A percentile compares a stretch with the other conserved stretches of the same genome.
Evolutionary conservation across 129 eudicot species (phyloP).

Genomic region (Saussurea involucrata): DNA sequence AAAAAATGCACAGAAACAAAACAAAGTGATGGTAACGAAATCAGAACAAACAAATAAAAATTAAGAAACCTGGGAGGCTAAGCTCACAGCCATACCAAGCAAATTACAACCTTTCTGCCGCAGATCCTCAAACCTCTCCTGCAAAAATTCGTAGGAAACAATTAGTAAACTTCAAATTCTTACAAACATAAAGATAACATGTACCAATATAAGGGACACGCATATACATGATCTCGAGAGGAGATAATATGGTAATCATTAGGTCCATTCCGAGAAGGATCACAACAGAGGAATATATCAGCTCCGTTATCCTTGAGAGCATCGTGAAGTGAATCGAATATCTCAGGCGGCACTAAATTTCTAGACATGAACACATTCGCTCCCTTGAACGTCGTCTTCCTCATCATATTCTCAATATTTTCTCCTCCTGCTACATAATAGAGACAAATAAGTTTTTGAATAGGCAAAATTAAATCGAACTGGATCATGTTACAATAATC

Average conservation of each 20-base stretch:
- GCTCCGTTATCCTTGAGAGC: slow-evolving; percentile 88
- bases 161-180: neutral
- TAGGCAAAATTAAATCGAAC: neutral
- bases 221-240: slow-evolving; percentile 59
- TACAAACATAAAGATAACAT: neutral
- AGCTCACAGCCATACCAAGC: slow-evolving; percentile 55
- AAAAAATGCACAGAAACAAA: neutral
- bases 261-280: slow-evolving; percentile 77
- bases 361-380: slow-evolving; percentile 90
- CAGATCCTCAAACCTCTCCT: slow-evolving; percentile 74
- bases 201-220: neutral
- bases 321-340: slow-evolving; percentile 73
- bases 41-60: neutral
- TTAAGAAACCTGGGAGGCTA: slow-evolving; percentile 17
- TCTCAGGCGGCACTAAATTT: slow-evolving; percentile 85
- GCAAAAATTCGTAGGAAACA: neutral
- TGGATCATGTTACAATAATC: neutral
- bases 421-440: neutral
- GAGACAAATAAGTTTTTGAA: neutral
- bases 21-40: neutral
- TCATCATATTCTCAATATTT: slow-evolving; percentile 36
- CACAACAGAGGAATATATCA: slow-evolving; percentile 67
- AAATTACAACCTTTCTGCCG: slow-evolving; percentile 73
- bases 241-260: slow-evolving; percentile 82
- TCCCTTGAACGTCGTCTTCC: slow-evolving; percentile 70